Base-by-base conservation (phyloP, 106 monocot genomes). In the Apostasia ramifera region DNA sequence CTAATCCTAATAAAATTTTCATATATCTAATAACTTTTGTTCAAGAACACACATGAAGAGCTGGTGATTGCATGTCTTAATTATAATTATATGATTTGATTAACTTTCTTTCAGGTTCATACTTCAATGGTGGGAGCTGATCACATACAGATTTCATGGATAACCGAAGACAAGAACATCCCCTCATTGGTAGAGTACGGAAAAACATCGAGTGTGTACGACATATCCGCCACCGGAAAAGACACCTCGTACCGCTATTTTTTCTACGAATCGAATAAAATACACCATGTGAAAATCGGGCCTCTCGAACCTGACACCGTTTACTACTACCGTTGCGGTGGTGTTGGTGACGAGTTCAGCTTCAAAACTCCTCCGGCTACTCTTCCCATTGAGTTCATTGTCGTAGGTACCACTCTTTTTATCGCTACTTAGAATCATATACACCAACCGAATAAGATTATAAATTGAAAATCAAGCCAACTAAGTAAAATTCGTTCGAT, bases 301-400 rank as follows among this genome's bases (percentile, higher is more conserved):
- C 91, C 94, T 0, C 52, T 94, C 47, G 64, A 75, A 5, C 81
- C 91, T 9, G 59, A 78, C 70, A 85, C 81, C 0, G 64, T 80
- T 5, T 94, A 94, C 70, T 88, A 83, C 81, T 91, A 91, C 59
- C 84, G 91, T 2, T 87, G 91, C 63, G 77, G 89, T 8, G 66
- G 69, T 13, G 51, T 67, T 38, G 90, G 54, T 46, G 70, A 77
- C 0, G 83, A 85, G 68, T 82, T 78, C 76, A 83, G 57, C 53
- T 85, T 94, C 78, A 91, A 83, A 66, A 94, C 91, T 39, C 74
- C 91, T 0, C 94, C 94, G 8, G 65, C 78, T 10, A 10, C 70
- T 48, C 85, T 91, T 3, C 94, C 94, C 14, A 39, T 94, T 13
- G 76, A 91, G 55, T 88, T 94, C 43, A 88, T 57, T 47, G 56